Conservation (phyloP, 495 filamentous ascomycete genomes). For the Penicillium canariense region DNA sequence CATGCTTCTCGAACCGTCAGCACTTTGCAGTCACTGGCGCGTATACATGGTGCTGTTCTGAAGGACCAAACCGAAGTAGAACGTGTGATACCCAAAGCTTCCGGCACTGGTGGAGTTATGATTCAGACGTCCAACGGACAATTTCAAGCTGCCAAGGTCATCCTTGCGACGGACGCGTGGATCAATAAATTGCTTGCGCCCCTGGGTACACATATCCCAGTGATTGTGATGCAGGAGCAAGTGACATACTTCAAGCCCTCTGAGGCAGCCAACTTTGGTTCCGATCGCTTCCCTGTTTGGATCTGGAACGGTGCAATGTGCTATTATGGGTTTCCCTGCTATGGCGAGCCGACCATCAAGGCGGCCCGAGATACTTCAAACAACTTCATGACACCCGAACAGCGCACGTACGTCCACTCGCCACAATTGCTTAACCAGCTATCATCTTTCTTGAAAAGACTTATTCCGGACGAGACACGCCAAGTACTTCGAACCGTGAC, state of each 20-base stretch:
- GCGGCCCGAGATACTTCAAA: slow-evolving; percentile 26
- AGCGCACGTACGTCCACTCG: slow-evolving; percentile 29
- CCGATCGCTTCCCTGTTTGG: slow-evolving; percentile 25
- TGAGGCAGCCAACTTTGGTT: slow-evolving; percentile 15
- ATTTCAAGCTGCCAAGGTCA: slow-evolving; percentile 25
- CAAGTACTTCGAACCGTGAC: slow-evolving; percentile 29
- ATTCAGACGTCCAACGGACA: slow-evolving; percentile 27
- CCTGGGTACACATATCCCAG: slow-evolving; percentile 24
- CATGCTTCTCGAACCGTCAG: slow-evolving; percentile 25
- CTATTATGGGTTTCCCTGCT: slow-evolving; percentile 30
- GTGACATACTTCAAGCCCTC: slow-evolving; percentile 32
- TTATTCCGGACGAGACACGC: slow-evolving; percentile 26
- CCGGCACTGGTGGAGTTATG: slow-evolving; percentile 9
- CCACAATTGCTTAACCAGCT: slow-evolving; percentile 22
- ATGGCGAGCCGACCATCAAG: slow-evolving; percentile 34
- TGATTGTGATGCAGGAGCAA: slow-evolving; percentile 33
- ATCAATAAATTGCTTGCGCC: slow-evolving; percentile 29
- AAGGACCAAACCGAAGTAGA: slow-evolving; percentile 26
- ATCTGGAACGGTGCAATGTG: slow-evolving; percentile 25
- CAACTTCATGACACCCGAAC: slow-evolving; percentile 30
- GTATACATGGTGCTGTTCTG: slow-evolving; percentile 20
- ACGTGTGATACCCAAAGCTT: slow-evolving; percentile 18
- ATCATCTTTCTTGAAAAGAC: slow-evolving; percentile 14
- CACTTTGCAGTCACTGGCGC: slow-evolving; percentile 24
- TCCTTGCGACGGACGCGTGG: slow-evolving; percentile 30